phyloP scores from a whole-genome alignment of 148 eudicot species.

The Drosera capensis region DNA sequence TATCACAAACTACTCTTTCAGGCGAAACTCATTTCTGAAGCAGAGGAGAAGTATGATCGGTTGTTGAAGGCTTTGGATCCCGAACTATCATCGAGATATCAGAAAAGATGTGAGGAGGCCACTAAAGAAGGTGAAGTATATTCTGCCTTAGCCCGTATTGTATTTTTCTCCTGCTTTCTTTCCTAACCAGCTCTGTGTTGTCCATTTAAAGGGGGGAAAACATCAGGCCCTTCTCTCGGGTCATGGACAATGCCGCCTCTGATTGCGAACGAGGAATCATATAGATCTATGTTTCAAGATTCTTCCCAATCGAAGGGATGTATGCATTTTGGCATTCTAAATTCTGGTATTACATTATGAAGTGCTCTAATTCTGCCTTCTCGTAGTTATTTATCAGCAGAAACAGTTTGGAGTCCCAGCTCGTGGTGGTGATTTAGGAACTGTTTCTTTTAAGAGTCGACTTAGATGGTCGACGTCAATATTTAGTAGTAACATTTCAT shows the following conservation, averaged over 20 bases:
- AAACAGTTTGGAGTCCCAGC: too few relatives aligned
- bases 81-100: constrained; percentile 35
- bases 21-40: constrained; percentile 68
- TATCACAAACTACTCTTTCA: too few relatives aligned
- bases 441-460: too few relatives aligned
- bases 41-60: constrained; percentile 58
- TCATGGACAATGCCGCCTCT: constrained; percentile 81
- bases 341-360: too few relatives aligned
- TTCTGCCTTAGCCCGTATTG: background rate
- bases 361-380: too few relatives aligned
- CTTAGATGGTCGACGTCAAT: too few relatives aligned
- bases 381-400: too few relatives aligned
- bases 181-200: background rate
- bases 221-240: constrained; percentile 61
- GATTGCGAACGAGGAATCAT: constrained; percentile 57
- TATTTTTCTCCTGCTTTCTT: background rate
- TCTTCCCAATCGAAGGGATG: too few relatives aligned
- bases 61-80: constrained; percentile 54
- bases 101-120: constrained; percentile 89
- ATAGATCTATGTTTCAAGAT: constrained; percentile 28
- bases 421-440: too few relatives aligned
- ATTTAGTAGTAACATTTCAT: too few relatives aligned
- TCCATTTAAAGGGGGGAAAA: constrained; percentile 49
- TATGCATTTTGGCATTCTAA: too few relatives aligned
- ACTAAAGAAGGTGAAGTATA: constrained; percentile 65